Conservation (phyloP, 2,329 filamentous ascomycete genomes). For the Trichoderma breve region DNA sequence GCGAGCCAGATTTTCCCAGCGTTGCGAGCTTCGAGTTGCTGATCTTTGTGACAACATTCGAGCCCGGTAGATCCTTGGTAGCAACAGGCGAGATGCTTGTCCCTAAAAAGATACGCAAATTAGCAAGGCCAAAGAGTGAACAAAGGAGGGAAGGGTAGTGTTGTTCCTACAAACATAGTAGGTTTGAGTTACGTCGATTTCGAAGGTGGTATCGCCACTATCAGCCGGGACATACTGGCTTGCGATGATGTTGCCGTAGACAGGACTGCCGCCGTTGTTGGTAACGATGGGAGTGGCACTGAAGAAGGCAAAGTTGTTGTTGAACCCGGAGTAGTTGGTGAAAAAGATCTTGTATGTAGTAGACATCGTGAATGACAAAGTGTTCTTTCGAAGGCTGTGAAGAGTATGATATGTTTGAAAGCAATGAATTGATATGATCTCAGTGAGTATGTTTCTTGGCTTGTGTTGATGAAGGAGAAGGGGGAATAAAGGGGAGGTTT, state of each 20-base stretch:
- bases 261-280: background rate
- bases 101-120: background rate
- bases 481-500: background rate
- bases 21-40: background rate
- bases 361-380: background rate
- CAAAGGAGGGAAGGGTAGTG: background rate
- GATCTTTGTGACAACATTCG: background rate
- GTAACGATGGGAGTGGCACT: background rate
- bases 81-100: background rate
- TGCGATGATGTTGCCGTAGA: background rate
- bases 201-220: background rate
- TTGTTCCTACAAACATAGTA: background rate
- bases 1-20: background rate
- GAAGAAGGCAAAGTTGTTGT: background rate
- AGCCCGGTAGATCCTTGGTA: background rate
- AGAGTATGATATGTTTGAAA: background rate
- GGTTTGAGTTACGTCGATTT: background rate
- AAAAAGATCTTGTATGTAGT: background rate
- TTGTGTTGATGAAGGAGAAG: background rate
- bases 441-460: background rate
- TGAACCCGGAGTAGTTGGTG: background rate
- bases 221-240: background rate
- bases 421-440: background rate
- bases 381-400: background rate
- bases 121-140: background rate